Evolutionary conservation across 495 filamentous ascomycete genomes (phyloP), one percentile per base, ranked within the genome.

Genomic region (Glonium stellatum): DNA sequence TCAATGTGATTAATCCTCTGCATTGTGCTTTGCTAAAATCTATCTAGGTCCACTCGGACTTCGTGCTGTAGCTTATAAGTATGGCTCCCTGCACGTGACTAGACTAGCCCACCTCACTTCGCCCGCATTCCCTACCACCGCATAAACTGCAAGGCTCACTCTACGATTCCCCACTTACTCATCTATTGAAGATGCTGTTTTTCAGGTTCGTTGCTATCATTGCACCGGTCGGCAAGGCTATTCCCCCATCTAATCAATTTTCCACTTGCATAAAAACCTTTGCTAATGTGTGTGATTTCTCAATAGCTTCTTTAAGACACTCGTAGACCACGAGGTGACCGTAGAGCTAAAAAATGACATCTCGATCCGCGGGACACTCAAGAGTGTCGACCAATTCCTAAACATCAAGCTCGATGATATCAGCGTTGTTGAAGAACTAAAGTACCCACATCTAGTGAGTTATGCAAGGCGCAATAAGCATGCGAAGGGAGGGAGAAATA

Each of bases 291-390:
- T 54, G 6, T 56, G 27, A 41, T 39, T n/a, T 25, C 21, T 18
- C 8, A 18, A 22, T 66, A 97, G 95, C 77, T 98, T 97, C 82
- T 98, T 98, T 85, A 97, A 97, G 76, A 97, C 93, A 57, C 88
- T 97, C 67, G 93, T 96, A 71, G 93, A 97, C 80, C 89, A 96
- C 71, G 86, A 92, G 77, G 83, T 89, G 55, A 97, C 90, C 41
- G 90, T 98, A 73, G 93, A 97, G 77, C 88, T 98, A 74, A 98
- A 98, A 78, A 98, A 98, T 74, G 93, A 98, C 75, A 92, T 98
- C 63, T 87, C 88, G 67, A 95, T 98, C 72, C 87, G 87, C 60
- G 93, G 93, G 60, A 92, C 84, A 21, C 82, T 98, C 62, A 97
- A 97, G 78, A 92, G 87, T 63, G 93, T 98, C 63, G 93, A 98